Conservation (phyloP, 352 stramenopile species). For the Globisporangium spinosum region DNA sequence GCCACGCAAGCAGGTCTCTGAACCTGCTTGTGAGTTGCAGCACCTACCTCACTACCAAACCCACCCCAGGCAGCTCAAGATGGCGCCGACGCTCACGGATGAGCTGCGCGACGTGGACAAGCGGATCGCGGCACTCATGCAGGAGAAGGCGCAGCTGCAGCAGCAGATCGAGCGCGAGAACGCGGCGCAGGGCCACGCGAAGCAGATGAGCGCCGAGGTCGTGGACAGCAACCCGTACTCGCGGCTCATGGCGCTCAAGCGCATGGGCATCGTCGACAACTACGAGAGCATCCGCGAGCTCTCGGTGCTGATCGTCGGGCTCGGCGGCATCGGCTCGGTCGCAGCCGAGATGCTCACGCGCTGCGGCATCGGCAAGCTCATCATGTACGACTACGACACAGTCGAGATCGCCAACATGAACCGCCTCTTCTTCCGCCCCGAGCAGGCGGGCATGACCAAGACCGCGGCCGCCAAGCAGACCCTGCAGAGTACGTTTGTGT, state of each 20-base stretch:
- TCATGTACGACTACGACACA: slow-evolving; percentile 87
- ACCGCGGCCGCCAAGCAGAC: slow-evolving; percentile 85
- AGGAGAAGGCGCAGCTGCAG: slow-evolving; percentile 64
- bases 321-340: slow-evolving; percentile 85
- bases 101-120: slow-evolving; percentile 62
- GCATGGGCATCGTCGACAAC: slow-evolving; percentile 89
- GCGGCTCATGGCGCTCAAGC: slow-evolving; percentile 87
- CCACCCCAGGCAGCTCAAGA: slow-evolving; percentile 12
- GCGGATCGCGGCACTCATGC: slow-evolving; percentile 72
- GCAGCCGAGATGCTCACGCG: slow-evolving; percentile 89
- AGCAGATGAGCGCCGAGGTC: slow-evolving; percentile 75
- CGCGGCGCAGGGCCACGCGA: slow-evolving; percentile 24
- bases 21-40: neutral
- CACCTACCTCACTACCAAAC: neutral
- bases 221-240: slow-evolving; percentile 88
- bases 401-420: slow-evolving; percentile 92
- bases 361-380: slow-evolving; percentile 87
- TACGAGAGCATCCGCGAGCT: slow-evolving; percentile 85
- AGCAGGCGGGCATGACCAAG: slow-evolving; percentile 87
- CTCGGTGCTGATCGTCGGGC: slow-evolving; percentile 77
- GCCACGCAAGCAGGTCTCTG: slow-evolving; percentile 2
- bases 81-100: slow-evolving; percentile 23
- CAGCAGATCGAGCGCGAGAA: slow-evolving; percentile 43
- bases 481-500: slow-evolving; percentile 55
- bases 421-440: slow-evolving; percentile 86